These are phyloP conservation scores for Phytophthora pini DNA, from an alignment of 352 stramenopile species.

Conservation along the genomic window DNA sequence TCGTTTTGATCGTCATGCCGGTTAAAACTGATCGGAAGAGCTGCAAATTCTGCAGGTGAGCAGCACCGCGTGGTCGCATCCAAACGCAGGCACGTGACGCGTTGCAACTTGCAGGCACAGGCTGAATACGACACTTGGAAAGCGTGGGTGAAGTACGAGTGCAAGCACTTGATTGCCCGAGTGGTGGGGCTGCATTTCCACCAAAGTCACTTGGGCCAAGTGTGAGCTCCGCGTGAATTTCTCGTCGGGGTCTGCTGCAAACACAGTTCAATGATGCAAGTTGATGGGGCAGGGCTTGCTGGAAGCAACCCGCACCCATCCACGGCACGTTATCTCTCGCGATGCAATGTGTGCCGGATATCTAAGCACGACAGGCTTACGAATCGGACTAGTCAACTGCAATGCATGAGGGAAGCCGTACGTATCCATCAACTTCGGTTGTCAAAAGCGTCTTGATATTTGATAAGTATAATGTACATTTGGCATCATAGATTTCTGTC, in stretches of 20 bases:
- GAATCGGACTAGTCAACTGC: not conserved
- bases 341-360: slow-evolving; percentile 9
- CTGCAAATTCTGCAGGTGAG: slow-evolving; percentile 20
- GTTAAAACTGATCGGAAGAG: slow-evolving; percentile 13
- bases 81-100: not conserved
- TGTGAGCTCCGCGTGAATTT: too few species aligned
- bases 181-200: slow-evolving; percentile 1
- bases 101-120: slow-evolving; percentile 11
- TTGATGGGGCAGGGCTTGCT: not conserved
- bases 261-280: slow-evolving; percentile 9
- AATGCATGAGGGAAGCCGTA: not conserved
- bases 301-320: slow-evolving; percentile 6
- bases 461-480: slow-evolving; percentile 18
- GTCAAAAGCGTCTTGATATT: slow-evolving; percentile 17
- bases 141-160: slow-evolving; percentile 1
- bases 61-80: slow-evolving; percentile 13
- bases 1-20: not conserved
- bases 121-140: slow-evolving; percentile 7
- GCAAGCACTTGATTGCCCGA: slow-evolving; percentile 11
- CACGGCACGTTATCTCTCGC: slow-evolving; percentile 3
- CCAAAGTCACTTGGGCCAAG: too few species aligned
- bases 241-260: too few species aligned
- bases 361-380: slow-evolving; percentile 18
- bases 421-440: not conserved
- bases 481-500: slow-evolving; percentile 1